Conservation (phyloP, 495 filamentous ascomycete genomes). For the Entonaema liquescens region DNA sequence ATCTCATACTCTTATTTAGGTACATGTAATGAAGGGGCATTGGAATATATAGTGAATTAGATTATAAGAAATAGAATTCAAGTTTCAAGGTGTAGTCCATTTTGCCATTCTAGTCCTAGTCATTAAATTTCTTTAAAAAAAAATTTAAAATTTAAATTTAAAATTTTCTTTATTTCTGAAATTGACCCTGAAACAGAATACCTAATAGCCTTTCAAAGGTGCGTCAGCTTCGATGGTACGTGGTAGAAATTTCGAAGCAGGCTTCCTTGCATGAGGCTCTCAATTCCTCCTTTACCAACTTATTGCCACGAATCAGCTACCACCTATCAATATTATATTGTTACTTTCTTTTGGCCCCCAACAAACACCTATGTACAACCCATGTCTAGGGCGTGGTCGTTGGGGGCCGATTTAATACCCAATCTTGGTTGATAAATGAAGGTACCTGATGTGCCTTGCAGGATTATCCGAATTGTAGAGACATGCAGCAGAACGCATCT, state of each 20-base stretch:
- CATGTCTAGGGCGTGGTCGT: background rate
- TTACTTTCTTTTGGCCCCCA: background rate
- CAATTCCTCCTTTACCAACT: background rate
- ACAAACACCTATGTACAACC: background rate
- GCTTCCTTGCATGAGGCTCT: background rate
- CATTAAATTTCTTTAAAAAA: too few relatives aligned
- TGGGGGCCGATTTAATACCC: constrained; percentile 20
- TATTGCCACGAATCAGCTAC: background rate
- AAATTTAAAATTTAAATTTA: too few relatives aligned
- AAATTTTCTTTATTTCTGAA: too few relatives aligned
- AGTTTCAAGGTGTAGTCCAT: too few relatives aligned
- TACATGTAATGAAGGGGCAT: too few relatives aligned
- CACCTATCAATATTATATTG: background rate
- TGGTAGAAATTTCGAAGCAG: background rate
- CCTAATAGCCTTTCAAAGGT: background rate
- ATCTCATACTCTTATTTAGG: too few relatives aligned
- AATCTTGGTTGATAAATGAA: background rate
- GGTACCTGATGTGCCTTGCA: constrained; percentile 31
- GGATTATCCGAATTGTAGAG: constrained; percentile 19
- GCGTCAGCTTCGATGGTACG: background rate
- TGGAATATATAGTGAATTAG: too few relatives aligned
- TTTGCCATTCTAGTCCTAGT: too few relatives aligned
- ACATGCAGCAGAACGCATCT: constrained; percentile 26
- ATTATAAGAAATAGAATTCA: too few relatives aligned
- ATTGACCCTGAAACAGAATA: background rate